Conservation (phyloP, 2,329 filamentous ascomycete genomes). For the Ascochyta rabiei region DNA sequence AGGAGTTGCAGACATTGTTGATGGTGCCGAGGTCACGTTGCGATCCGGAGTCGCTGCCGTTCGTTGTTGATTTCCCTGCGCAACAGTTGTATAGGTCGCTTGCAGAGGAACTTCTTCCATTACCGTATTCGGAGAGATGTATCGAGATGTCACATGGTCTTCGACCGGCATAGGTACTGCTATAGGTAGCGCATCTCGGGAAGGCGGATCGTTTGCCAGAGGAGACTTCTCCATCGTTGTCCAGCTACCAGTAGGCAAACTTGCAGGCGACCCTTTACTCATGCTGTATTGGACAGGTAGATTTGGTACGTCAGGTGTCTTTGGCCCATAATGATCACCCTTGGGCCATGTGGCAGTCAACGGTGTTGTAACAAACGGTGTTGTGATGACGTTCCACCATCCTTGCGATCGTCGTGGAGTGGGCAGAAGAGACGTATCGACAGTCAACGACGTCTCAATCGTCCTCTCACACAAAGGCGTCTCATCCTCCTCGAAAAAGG, state of each 20-base stretch:
- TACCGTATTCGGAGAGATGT: conserved; percentile 1
- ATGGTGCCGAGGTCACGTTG: conserved; percentile 32
- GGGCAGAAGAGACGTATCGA: conserved; percentile 51
- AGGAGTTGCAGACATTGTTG: conserved; percentile 41
- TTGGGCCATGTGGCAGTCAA: conserved; percentile 45
- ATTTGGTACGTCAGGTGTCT: conserved; percentile 43
- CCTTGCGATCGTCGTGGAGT: conserved; percentile 67
- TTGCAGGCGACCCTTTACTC: conserved; percentile 18
- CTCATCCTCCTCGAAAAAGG: conserved; percentile 74
- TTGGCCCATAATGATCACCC: conserved; percentile 25
- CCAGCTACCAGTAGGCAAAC: conserved; percentile 33
- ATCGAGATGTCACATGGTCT: not conserved
- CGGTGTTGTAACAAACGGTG: conserved; percentile 63
- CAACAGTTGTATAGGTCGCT: conserved; percentile 2
- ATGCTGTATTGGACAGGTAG: conserved; percentile 37
- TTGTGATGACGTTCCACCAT: conserved; percentile 80
- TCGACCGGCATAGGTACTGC: conserved; percentile 1
- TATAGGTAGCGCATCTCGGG: conserved; percentile 7
- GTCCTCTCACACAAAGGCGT: conserved; percentile 36
- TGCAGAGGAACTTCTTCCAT: conserved; percentile 3
- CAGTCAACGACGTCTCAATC: conserved; percentile 41
- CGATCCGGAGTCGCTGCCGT: conserved; percentile 18
- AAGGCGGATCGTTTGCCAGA: conserved; percentile 14
- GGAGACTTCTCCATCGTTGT: conserved; percentile 31
- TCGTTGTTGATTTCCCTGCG: conserved; percentile 15